These are phyloP conservation scores for Carallia pectinifolia DNA, from an alignment of 345 rosid species.

Conservation along the genomic window DNA sequence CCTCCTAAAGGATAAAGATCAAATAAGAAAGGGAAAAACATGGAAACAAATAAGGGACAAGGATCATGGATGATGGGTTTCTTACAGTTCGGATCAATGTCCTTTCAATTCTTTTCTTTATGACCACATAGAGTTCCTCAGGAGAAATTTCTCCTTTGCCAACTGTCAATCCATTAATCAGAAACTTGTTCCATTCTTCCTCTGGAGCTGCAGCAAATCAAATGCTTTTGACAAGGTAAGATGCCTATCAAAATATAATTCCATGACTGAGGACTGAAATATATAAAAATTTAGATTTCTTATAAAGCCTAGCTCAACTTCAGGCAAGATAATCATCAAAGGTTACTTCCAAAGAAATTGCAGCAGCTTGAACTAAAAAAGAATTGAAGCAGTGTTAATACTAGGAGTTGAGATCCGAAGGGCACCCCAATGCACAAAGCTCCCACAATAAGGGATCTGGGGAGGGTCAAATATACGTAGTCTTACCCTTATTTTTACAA, in stretches of 20 bases:
- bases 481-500: no score
- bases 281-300: neutral
- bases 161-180: constrained; percentile 61
- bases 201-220: constrained; percentile 65
- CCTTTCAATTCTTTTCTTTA: constrained; percentile 75
- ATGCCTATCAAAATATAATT: neutral
- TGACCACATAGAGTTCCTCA: constrained; percentile 64
- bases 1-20: constrained; percentile 51
- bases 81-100: constrained; percentile 81
- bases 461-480: no score
- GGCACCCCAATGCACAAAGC: no score
- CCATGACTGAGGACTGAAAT: neutral
- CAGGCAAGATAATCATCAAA: neutral
- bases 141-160: constrained; percentile 68
- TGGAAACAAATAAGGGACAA: neutral
- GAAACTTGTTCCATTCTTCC: constrained; percentile 77
- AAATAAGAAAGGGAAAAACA: neutral
- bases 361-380: no score
- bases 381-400: no score
- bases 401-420: no score
- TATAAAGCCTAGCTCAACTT: neutral
- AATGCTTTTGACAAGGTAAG: neutral
- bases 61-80: neutral
- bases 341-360: neutral
- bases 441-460: no score